Base-by-base conservation (phyloP, 345 rosid genomes). In the Pistacia integerrima region DNA sequence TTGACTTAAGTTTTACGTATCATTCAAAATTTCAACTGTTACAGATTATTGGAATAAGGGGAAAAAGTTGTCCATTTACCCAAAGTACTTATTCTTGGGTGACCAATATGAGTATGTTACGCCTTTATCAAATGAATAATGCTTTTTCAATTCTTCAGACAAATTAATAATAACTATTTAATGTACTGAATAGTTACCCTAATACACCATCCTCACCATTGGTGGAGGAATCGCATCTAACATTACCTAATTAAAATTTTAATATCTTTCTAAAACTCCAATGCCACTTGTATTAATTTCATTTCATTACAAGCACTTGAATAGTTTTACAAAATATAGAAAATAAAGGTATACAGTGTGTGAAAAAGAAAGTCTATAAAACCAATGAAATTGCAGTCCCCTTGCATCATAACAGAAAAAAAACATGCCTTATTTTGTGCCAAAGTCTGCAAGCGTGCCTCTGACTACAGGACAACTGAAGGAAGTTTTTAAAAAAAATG, bases 401-500 rank as follows among this genome's bases (percentile, higher is more conserved):
- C 46, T 63, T 35, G 4, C 35, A 35, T 17, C 48, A 33, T 1
- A 63, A 16, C 18, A 14, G 48, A 35, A 30, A 25, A 25, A 25
- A 25, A 25, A 25, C 1, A 79, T 79, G 82, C 65, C 78, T 14
- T 35, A 55, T 12, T 36, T 28, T 14, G 74, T 74, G 64, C 70
- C 56, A 0, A 69, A 74, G 74, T 13, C 74, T 11, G 58, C 22
- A 20, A 78, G 14, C 18, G 66, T 68, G 6, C 2, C 38, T 13
- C 22, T 63, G 16, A 69, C 64, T 1, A 80, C 69, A 49, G 80
- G 11, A 16, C 76, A 79, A 67, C 25, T 82, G 73, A 79, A 64
- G 67, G 63, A n/a, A 1, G 33, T 80, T 28, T 74, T 83, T 64
- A 74, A 60, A 66, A 57, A 77, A 8, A 64, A 74, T 8, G 86